Evolutionary conservation across 164 flowering plant species (phyloP).

Genomic region (Chimonanthus praecox): DNA sequence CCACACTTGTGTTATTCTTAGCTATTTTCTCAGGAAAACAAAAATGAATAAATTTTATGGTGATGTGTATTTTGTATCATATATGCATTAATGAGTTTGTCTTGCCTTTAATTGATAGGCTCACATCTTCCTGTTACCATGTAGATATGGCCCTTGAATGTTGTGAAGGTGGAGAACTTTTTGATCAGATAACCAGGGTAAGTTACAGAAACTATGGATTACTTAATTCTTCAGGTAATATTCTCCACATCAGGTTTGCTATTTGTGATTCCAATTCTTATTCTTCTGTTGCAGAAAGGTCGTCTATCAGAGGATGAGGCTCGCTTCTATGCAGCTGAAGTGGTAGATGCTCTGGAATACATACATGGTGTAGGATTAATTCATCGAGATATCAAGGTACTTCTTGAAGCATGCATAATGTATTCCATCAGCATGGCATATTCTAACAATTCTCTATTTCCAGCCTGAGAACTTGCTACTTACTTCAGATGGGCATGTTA

Average conservation of each 20-base stretch:
- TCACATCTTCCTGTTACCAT: constrained; percentile 23
- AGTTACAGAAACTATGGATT: background rate
- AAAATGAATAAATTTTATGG: background rate
- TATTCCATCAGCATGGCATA: constrained; percentile 10
- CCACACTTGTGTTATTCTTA: constrained; percentile 3
- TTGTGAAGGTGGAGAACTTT: constrained; percentile 99
- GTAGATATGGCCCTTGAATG: constrained; percentile 99
- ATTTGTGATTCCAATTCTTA: constrained; percentile 2
- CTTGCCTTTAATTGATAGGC: constrained; percentile 5
- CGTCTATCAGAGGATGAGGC: constrained; percentile 86
- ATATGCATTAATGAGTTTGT: background rate
- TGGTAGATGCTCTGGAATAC: constrained; percentile 95
- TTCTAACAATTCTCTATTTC: constrained; percentile 28
- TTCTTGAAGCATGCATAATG: background rate
- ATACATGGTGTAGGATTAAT: constrained; percentile 90
- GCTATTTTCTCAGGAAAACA: background rate
- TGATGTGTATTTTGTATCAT: background rate
- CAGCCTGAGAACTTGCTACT: constrained; percentile 99
- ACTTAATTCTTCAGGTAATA: background rate
- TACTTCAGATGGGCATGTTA: constrained; percentile 88
- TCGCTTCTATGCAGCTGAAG: constrained; percentile 94
- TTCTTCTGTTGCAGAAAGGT: constrained; percentile 68
- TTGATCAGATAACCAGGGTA: constrained; percentile 97
- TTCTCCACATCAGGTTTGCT: background rate
- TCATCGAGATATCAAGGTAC: constrained; percentile 98